Conservation (phyloP, 306 rosid genomes). For the Rubus idaeus region DNA sequence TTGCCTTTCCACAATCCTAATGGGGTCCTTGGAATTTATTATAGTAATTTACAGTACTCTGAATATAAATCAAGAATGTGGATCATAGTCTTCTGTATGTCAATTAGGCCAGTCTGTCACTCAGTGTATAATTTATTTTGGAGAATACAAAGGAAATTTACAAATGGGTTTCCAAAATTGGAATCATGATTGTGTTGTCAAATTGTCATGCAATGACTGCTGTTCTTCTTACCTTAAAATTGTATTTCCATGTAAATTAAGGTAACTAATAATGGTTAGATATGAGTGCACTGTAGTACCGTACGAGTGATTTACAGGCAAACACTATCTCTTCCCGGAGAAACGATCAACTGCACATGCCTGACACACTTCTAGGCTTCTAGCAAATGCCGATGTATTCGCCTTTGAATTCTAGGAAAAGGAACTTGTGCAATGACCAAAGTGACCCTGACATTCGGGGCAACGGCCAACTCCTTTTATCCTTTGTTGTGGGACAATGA, state of each 20-base stretch:
- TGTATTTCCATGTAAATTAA: neutral
- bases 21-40: slow-evolving; percentile 21
- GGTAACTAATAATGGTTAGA: neutral
- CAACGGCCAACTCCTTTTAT: neutral
- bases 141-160: neutral
- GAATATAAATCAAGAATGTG: neutral
- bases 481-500: slow-evolving; percentile 4
- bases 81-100: neutral
- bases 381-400: slow-evolving; percentile 29
- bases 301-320: neutral
- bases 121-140: neutral
- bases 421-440: neutral
- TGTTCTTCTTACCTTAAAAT: neutral
- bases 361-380: neutral
- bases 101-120: neutral
- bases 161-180: neutral
- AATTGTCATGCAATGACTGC: neutral
- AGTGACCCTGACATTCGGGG: slow-evolving; percentile 16
- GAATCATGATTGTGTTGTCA: neutral
- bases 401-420: slow-evolving; percentile 20
- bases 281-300: neutral
- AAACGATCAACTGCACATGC: slow-evolving; percentile 19
- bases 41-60: neutral
- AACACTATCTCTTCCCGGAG: neutral
- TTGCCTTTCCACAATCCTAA: neutral